Evolutionary conservation across 768 basidiomycete species (phyloP), one percentile per base, ranked within the genome.

Genomic region (Podaxis sp.): DNA sequence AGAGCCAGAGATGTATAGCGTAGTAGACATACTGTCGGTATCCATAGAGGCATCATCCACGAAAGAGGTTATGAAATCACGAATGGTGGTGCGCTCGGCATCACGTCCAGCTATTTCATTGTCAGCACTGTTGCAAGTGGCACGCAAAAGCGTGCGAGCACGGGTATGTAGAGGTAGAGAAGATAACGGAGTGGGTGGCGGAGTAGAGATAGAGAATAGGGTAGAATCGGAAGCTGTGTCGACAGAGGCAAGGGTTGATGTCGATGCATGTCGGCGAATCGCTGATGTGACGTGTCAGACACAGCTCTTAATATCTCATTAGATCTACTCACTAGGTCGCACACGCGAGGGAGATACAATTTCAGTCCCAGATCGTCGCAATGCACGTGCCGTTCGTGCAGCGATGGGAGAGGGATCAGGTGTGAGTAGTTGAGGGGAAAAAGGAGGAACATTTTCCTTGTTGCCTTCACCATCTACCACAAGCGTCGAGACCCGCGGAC

Each of bases 1-100:
- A 1, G 93, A 86, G 8, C 96, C 96, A 8, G 95, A 96, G 57
- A 98, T 88, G 73, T 96, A 98, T 62, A 96, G 79, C 47, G 84
- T 81, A 9, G 84, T 78, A 27, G 75, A 69, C 24, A 64, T 57
- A 3, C 67, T 68, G 19, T 69, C 69, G 50, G 70, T 68, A 50
- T 54, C 57, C 59, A 65, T 69, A 9, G 70, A 59, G 43, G 72
- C 61, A 19, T 69, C 74, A 29, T 74, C 71, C 24, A 85, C 69
- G 69, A 90, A 88, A 4, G 81, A 76, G 22, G 75, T 69, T 66
- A 93, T 71, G 74, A 93, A 94, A 11, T 78, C 71, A 19, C 76
- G 72, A 68, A 94, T 85, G 13, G 71, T 71, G 17, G 76, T 78
- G 65, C 85, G 86, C 73, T 94, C 91, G 0, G 72, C 64, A 29